Evolutionary conservation across 306 rosid genomes (phyloP), one percentile per base, ranked within the genome.

Genomic region (Argentina anserina): DNA sequence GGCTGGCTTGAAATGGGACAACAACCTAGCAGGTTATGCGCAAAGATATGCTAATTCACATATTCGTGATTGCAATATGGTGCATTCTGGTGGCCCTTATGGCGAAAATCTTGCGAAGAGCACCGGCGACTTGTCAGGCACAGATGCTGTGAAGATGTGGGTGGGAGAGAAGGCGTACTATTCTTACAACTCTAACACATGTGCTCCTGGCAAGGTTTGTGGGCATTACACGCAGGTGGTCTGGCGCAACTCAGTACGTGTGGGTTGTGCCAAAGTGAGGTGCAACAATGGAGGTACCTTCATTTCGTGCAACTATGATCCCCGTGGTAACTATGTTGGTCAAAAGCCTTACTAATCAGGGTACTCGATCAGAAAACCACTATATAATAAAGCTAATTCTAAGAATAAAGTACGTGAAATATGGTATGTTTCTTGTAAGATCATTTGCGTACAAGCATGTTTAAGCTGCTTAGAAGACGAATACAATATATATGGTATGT

Each of bases 271-370:
- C 0, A 73, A 37, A 65, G 77, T 73, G 25, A 46, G 6, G 33
- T 86, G 90, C 40, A 2, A 69, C n/a, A 73, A 69, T 45, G 84
- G 83, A 0, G 83, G 89, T 33, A 84, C 87, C 7, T 76, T 87
- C 63, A 81, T 87, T 8, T 46, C 61, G 8, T 90, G 92, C 80
- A 87, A 87, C 77, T 87, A 90, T 79, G 86, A 75, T 68, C 92
- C 96, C 14, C 86, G 36, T 0, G 89, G 96, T 40, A 87, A 87
- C 56, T 26, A 4, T 20, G 10, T 1, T 33, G 87, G 79, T 0
- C 82, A 84, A 47, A 50, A 28, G 12, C 92, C 96, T 66, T 89
- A 63, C 34, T 78, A 62, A 17, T 20, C 25, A 46, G 21, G 26
- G 0, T 20, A 0, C 62, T 55, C n/a, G n/a, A n/a, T n/a, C 34